These are phyloP conservation scores for Phytophthora colocasiae DNA, from an alignment of 352 stramenopile genomes.

Conservation along the genomic window DNA sequence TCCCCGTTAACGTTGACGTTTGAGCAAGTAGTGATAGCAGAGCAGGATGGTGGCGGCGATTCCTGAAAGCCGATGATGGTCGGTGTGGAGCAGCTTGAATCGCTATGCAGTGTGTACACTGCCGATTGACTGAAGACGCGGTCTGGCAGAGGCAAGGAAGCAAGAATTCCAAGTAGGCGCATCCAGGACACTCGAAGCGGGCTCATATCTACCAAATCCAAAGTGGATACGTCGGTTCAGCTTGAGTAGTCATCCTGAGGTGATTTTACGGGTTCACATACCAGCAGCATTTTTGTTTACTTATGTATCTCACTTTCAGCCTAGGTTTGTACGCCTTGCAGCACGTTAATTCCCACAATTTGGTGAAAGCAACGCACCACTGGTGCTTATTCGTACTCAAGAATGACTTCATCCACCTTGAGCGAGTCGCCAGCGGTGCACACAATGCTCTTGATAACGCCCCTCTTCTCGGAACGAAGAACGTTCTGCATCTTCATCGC, in stretches of 20 bases:
- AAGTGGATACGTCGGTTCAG: slow-evolving; percentile 17
- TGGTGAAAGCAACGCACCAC: not conserved
- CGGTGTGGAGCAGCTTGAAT: slow-evolving; percentile 36
- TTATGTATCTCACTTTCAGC: not conserved
- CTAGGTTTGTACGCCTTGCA: not conserved
- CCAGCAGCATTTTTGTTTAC: slow-evolving; percentile 16
- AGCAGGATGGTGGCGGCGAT: slow-evolving; percentile 26
- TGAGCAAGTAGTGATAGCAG: slow-evolving; percentile 33
- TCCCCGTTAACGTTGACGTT: slow-evolving; percentile 29
- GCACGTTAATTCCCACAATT: not conserved
- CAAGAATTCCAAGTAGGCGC: not conserved
- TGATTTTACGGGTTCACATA: slow-evolving; percentile 6
- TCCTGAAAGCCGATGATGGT: slow-evolving; percentile 41
- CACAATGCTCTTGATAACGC: slow-evolving; percentile 85
- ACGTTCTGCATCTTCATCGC: slow-evolving; percentile 99
- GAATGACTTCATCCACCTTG: slow-evolving; percentile 92
- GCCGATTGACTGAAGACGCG: slow-evolving; percentile 12
- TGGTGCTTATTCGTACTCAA: slow-evolving; percentile 87
- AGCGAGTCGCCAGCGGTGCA: slow-evolving; percentile 89
- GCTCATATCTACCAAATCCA: slow-evolving; percentile 4
- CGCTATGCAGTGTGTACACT: slow-evolving; percentile 37
- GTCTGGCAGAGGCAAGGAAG: slow-evolving; percentile 5
- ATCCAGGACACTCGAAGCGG: slow-evolving; percentile 6
- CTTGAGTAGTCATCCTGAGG: not conserved
- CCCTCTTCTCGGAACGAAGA: slow-evolving; percentile 91